These are phyloP conservation scores for Suhomyces guaymorum DNA, from an alignment of 1,139 yeast genomes.

Conservation along the genomic window DNA sequence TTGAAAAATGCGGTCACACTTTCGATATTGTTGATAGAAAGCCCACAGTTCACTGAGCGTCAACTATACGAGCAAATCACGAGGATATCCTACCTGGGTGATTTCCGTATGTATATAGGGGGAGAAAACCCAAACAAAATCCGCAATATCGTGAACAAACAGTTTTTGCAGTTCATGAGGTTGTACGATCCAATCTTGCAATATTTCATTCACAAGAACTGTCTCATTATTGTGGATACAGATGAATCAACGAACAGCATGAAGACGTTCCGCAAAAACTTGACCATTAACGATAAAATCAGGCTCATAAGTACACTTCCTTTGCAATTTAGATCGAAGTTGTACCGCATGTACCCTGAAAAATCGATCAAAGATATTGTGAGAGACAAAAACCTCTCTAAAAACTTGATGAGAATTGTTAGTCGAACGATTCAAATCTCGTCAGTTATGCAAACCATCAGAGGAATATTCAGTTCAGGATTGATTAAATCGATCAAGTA, in stretches of 20 bases:
- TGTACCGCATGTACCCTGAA: constrained; percentile 43
- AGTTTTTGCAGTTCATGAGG: constrained; percentile 62
- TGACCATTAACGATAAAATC: constrained; percentile 25
- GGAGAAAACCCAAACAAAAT: constrained; percentile 93
- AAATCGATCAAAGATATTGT: constrained; percentile 41
- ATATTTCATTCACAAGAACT: constrained; percentile 25
- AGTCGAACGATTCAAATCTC: constrained; percentile 65
- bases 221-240: constrained; percentile 20
- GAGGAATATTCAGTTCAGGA: constrained; percentile 90
- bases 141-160: constrained; percentile 78
- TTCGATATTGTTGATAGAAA: constrained; percentile 55
- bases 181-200: constrained; percentile 67
- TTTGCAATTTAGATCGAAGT: constrained; percentile 46
- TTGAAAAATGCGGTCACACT: constrained; percentile 75
- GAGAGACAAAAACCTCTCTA: constrained; percentile 36
- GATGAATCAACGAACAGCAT: constrained; percentile 17
- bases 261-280: constrained; percentile 22
- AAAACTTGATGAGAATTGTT: constrained; percentile 47
- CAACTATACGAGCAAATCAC: constrained; percentile 78
- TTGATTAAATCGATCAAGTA: constrained; percentile 67
- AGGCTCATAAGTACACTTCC: constrained; percentile 50
- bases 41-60: constrained; percentile 52
- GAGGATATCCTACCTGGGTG: constrained; percentile 84
- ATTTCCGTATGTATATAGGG: constrained; percentile 80
- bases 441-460: constrained; percentile 71